phyloP scores from a whole-genome alignment of 495 filamentous ascomycete genomes.

The Aspergillus homomorphus region DNA sequence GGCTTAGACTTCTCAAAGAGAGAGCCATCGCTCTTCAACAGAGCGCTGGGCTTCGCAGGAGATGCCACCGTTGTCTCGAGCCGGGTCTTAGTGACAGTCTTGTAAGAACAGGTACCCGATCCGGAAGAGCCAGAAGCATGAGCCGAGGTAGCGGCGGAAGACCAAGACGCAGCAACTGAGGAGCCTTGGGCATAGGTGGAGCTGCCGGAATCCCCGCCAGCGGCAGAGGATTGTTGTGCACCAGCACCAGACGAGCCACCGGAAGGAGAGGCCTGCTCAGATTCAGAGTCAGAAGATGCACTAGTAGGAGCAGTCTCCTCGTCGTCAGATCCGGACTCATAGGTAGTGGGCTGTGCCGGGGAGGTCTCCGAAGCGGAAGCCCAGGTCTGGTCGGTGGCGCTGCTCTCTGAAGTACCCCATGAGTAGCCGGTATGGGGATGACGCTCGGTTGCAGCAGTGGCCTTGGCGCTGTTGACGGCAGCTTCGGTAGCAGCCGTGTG shows the following conservation, averaged over 20 bases:
- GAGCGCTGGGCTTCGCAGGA: constrained; percentile 34
- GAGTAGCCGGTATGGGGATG: neutral
- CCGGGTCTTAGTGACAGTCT: constrained; percentile 33
- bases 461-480: constrained; percentile 4
- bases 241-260: neutral
- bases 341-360: neutral
- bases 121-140: constrained; percentile 12
- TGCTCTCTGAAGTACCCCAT: neutral
- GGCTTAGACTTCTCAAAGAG: constrained; percentile 68
- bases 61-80: constrained; percentile 37
- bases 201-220: neutral
- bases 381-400: neutral
- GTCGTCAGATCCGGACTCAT: neutral
- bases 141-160: neutral
- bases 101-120: constrained; percentile 18
- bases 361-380: neutral
- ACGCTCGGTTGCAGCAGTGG: constrained; percentile 2
- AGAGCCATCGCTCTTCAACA: constrained; percentile 41
- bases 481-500: constrained; percentile 2
- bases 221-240: constrained; percentile 2
- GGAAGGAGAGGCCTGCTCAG: neutral
- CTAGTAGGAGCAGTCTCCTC: neutral
- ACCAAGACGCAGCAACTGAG: neutral
- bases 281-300: constrained; percentile 1
- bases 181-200: neutral